These are phyloP conservation scores for Penicillium silybi DNA, from an alignment of 495 filamentous ascomycete species.

Conservation along the genomic window DNA sequence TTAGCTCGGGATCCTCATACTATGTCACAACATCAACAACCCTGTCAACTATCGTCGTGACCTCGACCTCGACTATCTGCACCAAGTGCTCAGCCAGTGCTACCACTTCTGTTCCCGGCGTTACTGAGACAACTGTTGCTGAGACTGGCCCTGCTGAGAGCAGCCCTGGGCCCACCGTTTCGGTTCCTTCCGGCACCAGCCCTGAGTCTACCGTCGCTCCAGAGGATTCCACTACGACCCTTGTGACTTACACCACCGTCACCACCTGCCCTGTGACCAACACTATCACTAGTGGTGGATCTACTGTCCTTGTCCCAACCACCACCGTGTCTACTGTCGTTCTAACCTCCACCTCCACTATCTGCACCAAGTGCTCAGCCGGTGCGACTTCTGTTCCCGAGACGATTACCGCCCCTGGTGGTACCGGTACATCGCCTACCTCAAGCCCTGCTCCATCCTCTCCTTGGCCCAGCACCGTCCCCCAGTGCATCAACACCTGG, in stretches of 20 bases:
- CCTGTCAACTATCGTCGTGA: conserved; percentile 29
- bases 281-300: conserved; percentile 33
- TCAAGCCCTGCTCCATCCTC: conserved; percentile 22
- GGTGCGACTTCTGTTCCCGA: conserved; percentile 3
- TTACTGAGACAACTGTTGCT: not conserved
- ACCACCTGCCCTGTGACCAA: conserved; percentile 43
- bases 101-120: not conserved
- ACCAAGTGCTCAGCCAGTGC: conserved; percentile 27
- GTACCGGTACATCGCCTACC: conserved; percentile 16
- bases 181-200: conserved; percentile 23
- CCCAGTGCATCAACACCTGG: conserved; percentile 94
- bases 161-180: conserved; percentile 18
- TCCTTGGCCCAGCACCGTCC: conserved; percentile 68
- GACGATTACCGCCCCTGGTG: conserved; percentile 2
- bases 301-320: conserved; percentile 30
- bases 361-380: conserved; percentile 33
- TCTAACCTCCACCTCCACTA: conserved; percentile 31
- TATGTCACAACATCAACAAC: conserved; percentile 4
- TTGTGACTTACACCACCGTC: conserved; percentile 35
- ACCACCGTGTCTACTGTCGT: conserved; percentile 36
- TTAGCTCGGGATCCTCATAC: conserved; percentile 13
- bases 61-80: conserved; percentile 38
- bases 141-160: conserved; percentile 18
- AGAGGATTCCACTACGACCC: conserved; percentile 21
- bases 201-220: conserved; percentile 4